phyloP scores from a whole-genome alignment of 108 stramenopile genomes.

The Cyclotella sp. region DNA sequence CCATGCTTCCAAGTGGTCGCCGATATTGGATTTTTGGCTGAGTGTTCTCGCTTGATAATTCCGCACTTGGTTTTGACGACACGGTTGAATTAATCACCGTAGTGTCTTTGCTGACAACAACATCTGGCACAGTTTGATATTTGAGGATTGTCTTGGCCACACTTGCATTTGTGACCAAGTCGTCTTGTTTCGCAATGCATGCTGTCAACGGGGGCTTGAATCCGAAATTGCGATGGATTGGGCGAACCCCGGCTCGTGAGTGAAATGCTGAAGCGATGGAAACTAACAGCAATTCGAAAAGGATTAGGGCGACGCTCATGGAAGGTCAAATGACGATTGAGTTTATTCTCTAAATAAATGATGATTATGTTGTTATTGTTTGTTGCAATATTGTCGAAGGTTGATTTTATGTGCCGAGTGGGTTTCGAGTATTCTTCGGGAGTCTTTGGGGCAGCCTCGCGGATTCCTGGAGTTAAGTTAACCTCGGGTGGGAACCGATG shows the following conservation, averaged over 20 bases:
- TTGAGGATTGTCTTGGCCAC: neutral
- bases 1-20: slow-evolving; percentile 20
- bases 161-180: neutral
- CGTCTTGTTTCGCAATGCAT: no score
- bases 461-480: no score
- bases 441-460: neutral
- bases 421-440: neutral
- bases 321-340: neutral
- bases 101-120: neutral
- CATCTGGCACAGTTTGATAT: neutral
- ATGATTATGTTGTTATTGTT: neutral
- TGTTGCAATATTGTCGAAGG: no score
- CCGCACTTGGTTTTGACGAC: neutral
- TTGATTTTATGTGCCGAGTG: neutral
- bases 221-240: neutral
- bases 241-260: neutral
- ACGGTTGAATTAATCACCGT: neutral
- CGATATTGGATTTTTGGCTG: slow-evolving; percentile 6
- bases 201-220: neutral
- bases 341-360: neutral
- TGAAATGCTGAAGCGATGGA: neutral
- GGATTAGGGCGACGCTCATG: neutral
- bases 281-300: neutral
- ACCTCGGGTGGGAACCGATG: neutral
- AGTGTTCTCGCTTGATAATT: neutral